These are phyloP conservation scores for Xenoacremonium recifei DNA, from an alignment of 2,329 filamentous ascomycete genomes.

Conservation along the genomic window DNA sequence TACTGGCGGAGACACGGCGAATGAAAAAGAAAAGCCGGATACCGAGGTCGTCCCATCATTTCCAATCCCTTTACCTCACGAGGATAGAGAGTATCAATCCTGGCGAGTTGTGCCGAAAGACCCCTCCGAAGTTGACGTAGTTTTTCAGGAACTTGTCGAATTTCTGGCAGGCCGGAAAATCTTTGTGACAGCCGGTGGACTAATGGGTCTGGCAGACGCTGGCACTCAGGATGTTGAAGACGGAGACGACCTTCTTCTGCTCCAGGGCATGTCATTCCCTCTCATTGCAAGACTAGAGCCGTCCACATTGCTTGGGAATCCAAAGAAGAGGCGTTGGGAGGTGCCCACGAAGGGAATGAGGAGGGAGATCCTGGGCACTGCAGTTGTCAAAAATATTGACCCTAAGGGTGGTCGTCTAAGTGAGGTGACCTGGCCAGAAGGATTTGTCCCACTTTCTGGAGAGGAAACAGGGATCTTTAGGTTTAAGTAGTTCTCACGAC, in stretches of 20 bases:
- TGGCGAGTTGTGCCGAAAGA: background rate
- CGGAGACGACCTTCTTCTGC: background rate
- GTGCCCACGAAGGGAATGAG: background rate
- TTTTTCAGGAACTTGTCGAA: background rate
- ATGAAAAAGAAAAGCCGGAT: background rate
- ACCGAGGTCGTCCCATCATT: background rate
- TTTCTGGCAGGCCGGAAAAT: background rate
- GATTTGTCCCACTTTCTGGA: background rate
- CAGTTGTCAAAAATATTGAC: background rate
- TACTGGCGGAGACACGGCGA: background rate
- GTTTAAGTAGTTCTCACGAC: background rate
- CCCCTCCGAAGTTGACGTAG: background rate
- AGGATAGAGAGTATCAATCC: background rate
- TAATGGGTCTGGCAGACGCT: background rate
- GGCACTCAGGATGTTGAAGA: background rate
- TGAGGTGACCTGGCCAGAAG: background rate
- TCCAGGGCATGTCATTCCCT: background rate
- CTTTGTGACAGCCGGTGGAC: background rate
- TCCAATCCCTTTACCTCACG: background rate
- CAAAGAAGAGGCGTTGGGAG: background rate
- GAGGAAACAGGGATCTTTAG: background rate
- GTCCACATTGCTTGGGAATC: background rate
- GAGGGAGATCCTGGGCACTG: background rate
- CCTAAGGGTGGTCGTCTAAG: background rate
- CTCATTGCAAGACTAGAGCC: background rate